These are phyloP conservation scores for Colletotrichum sp. DNA, from an alignment of 2,329 filamentous ascomycete genomes.

Conservation along the genomic window DNA sequence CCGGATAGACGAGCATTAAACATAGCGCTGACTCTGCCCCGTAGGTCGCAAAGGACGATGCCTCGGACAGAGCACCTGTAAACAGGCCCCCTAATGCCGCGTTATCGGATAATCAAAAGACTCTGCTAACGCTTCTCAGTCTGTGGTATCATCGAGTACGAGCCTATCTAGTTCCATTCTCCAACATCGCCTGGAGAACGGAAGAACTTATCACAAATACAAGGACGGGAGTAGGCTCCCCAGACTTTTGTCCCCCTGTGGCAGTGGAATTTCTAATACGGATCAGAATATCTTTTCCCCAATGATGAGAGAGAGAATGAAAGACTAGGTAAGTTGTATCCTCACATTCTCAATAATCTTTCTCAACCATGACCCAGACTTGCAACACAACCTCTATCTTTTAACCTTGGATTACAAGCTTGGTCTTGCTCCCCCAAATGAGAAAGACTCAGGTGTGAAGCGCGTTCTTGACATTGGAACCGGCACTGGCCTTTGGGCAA, in stretches of 20 bases:
- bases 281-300: conserved; percentile 26
- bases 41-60: neutral
- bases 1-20: neutral
- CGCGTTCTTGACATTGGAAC: conserved; percentile 21
- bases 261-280: neutral
- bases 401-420: conserved; percentile 36
- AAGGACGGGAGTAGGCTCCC: conserved; percentile 26
- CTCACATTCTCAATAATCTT: neutral
- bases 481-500: conserved; percentile 12
- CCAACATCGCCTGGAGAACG: neutral
- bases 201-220: conserved; percentile 12
- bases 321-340: conserved; percentile 18
- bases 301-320: conserved; percentile 32
- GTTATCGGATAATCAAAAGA: neutral
- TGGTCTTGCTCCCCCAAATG: conserved; percentile 26
- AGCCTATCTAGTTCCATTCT: neutral
- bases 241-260: neutral
- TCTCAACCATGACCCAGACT: conserved; percentile 24
- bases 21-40: neutral
- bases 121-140: neutral
- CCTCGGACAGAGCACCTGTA: neutral
- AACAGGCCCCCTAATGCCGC: neutral
- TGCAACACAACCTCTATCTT: conserved; percentile 39
- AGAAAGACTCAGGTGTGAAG: conserved; percentile 13
- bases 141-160: neutral